Conservation (phyloP, 306 rosid genomes). For the Trifolium fragiferum region DNA sequence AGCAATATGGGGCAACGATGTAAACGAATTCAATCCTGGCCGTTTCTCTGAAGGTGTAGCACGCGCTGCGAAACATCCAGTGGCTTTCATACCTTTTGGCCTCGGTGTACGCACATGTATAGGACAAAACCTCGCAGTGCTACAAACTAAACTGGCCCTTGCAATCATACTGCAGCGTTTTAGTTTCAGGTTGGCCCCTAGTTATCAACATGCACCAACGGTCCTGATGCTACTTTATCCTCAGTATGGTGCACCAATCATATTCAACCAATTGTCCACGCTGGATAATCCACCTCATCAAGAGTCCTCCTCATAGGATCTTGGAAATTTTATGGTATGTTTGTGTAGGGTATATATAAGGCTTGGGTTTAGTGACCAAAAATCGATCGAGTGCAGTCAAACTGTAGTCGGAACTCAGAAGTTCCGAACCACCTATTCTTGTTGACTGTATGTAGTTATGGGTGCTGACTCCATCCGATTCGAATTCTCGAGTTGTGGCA, state of each 20-base stretch:
- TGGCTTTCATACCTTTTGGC: constrained; percentile 83
- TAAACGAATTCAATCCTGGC: constrained; percentile 79
- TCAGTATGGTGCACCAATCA: constrained; percentile 89
- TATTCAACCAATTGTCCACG: constrained; percentile 54
- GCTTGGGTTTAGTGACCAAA: constrained; percentile 40
- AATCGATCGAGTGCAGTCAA: too few relatives aligned
- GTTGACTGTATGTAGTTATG: too few relatives aligned
- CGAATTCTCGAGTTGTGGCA: neutral
- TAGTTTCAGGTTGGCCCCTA: constrained; percentile 80
- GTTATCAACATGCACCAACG: constrained; percentile 92
- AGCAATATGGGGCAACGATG: constrained; percentile 82
- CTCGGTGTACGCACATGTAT: constrained; percentile 85
- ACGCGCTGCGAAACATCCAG: constrained; percentile 73
- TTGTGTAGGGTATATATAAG: constrained; percentile 34
- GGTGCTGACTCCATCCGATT: too few relatives aligned
- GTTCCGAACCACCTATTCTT: too few relatives aligned
- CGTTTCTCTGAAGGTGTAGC: constrained; percentile 79
- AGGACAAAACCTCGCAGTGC: constrained; percentile 86
- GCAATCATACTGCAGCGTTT: constrained; percentile 87
- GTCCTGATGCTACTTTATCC: constrained; percentile 95
- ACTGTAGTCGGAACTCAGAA: too few relatives aligned
- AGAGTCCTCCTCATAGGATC: constrained; percentile 46
- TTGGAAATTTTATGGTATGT: neutral
- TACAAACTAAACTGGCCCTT: constrained; percentile 75
- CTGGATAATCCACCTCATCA: constrained; percentile 10